Evolutionary conservation across 2,329 filamentous ascomycete species (phyloP).

Genomic region (Alternaria rosae): DNA sequence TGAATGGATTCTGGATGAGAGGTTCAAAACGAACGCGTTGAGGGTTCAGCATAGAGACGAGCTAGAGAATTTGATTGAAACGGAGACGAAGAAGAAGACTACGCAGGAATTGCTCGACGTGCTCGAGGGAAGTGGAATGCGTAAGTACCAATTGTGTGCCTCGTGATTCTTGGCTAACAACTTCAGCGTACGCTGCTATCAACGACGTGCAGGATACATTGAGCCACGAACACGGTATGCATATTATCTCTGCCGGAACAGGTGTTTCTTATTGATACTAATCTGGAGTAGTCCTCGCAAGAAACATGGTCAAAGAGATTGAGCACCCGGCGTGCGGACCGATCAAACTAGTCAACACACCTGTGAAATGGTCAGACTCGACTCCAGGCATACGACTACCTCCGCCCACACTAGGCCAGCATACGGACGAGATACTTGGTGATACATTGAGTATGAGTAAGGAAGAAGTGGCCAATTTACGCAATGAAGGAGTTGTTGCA

Average conservation of each 20-base stretch:
- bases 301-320: slow-evolving; percentile 89
- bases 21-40: slow-evolving; percentile 66
- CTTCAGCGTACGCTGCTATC: slow-evolving; percentile 78
- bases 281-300: slow-evolving; percentile 64
- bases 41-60: slow-evolving; percentile 74
- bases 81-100: slow-evolving; percentile 75
- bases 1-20: slow-evolving; percentile 65
- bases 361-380: slow-evolving; percentile 90
- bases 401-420: slow-evolving; percentile 76
- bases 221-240: slow-evolving; percentile 79
- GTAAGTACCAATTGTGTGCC: slow-evolving; percentile 21
- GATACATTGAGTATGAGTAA: slow-evolving; percentile 42
- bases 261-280: slow-evolving; percentile 3
- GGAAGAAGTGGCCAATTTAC: slow-evolving; percentile 40
- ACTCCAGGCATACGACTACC: slow-evolving; percentile 76
- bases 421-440: slow-evolving; percentile 48
- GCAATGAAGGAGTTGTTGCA: slow-evolving; percentile 46
- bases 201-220: slow-evolving; percentile 90
- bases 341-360: slow-evolving; percentile 90
- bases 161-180: slow-evolving; percentile 9
- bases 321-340: slow-evolving; percentile 83
- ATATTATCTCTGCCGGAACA: neutral
- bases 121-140: slow-evolving; percentile 91
- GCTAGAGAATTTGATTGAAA: slow-evolving; percentile 81
- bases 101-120: slow-evolving; percentile 87